Evolutionary conservation across 805 yeast genomes (phyloP).

Genomic region (Ogataea parapolymorpha): DNA sequence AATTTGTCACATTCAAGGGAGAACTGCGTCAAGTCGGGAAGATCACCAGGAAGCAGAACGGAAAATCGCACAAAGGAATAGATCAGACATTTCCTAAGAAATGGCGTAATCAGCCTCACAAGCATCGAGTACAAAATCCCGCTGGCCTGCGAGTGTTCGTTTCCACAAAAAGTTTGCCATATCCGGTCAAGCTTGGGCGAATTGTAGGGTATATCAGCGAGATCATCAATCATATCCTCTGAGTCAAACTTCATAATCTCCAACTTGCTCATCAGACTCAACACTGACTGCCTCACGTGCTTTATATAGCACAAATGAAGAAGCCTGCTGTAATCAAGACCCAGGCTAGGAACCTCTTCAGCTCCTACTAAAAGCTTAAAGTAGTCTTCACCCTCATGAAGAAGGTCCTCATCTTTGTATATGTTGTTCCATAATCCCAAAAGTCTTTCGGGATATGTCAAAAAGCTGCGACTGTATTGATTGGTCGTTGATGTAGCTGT

Average conservation of each 20-base stretch:
- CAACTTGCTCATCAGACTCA: constrained; percentile 20
- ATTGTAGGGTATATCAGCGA: constrained; percentile 12
- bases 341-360: constrained; percentile 45
- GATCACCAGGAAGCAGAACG: constrained; percentile 31
- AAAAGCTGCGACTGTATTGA: constrained; percentile 17
- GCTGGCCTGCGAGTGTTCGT: constrained; percentile 32
- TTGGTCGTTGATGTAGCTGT: constrained; percentile 17
- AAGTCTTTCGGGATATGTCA: constrained; percentile 29
- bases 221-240: constrained; percentile 6
- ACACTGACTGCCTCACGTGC: constrained; percentile 48
- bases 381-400: constrained; percentile 43
- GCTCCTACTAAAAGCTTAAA: constrained; percentile 51
- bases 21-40: constrained; percentile 19
- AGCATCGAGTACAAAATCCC: constrained; percentile 49
- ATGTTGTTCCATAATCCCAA: constrained; percentile 55
- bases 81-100: constrained; percentile 59
- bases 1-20: constrained; percentile 53
- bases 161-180: constrained; percentile 27
- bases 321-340: constrained; percentile 45
- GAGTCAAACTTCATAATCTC: constrained; percentile 5
- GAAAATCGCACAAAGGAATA: constrained; percentile 54
- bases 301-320: constrained; percentile 48
- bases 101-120: constrained; percentile 57
- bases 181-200: constrained; percentile 15
- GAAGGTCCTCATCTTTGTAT: constrained; percentile 34